Evolutionary conservation across 1,139 yeast genomes (phyloP), one percentile per base, ranked within the genome.

Genomic region (Scheffersomyces illinoinensis): DNA sequence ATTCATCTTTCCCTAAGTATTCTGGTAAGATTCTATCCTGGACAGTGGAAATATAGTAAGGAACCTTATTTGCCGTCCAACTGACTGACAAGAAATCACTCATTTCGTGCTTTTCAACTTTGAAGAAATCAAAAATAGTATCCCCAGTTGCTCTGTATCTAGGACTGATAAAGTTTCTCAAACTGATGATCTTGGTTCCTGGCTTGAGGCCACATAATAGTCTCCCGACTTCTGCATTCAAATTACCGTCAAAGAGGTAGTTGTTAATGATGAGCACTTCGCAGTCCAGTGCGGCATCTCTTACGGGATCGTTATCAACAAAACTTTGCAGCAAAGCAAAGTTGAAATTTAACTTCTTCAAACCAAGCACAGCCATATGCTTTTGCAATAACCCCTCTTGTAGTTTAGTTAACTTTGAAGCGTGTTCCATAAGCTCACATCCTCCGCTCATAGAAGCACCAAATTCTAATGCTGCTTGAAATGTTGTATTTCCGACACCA

Each of bases 401-500:
- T 48, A 77, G 64, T 52, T 77, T 79, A 0, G 96, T 90, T 54
- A 93, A 76, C 10, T 79, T 76, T 4, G 95, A 89, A 0, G 98
- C 97, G 65, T 89, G 89, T 43, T 83, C 83, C 97, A 92, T 93
- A 53, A 93, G 82, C 70, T 93, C 98, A 73, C 96, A 91, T 0
- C 98, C 98, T 68, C 91, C 92, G 71, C 96, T 88, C 6, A 71
- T 66, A 56, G 79, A 78, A 60, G 93, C 91, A 0, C 97, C 97
- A 71, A 86, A 87, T 67, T 93, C 97, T 39, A 93, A 74, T 0
- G 97, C 93, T 0, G 97, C 97, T 71, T 93, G 98, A 56, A 93
- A 82, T 0, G 91, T 89, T 57, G 97, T 91, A 69, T 93, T 93
- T 0, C 97, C 98, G 4, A 93, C 98, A 5, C 98, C 98, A 0